phyloP scores from a whole-genome alignment of 2,329 filamentous ascomycete species.

The Claviceps africana region DNA sequence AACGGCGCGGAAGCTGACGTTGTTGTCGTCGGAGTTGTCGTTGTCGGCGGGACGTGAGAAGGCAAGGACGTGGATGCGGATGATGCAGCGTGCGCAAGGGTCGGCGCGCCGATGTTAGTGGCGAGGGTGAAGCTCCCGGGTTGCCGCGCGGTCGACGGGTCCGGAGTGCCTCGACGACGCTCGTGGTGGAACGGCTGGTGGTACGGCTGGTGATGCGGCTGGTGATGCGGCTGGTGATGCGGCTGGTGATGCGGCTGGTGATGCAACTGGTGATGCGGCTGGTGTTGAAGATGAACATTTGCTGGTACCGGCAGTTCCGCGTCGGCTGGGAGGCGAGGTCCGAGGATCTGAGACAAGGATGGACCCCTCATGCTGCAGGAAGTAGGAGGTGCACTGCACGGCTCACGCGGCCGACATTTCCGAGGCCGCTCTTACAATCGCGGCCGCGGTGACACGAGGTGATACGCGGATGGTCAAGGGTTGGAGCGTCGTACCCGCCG shows the following conservation, averaged over 20 bases:
- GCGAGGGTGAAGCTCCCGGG: background rate
- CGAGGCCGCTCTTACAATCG: background rate
- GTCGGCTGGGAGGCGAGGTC: slow-evolving; percentile 13
- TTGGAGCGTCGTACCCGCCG: too few species aligned
- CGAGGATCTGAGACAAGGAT: slow-evolving; percentile 19
- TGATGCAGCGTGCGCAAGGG: background rate
- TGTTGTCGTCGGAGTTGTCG: background rate
- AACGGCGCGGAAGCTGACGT: background rate
- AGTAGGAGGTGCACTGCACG: background rate
- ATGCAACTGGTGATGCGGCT: background rate
- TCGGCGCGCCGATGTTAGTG: background rate
- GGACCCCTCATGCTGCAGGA: slow-evolving; percentile 17
- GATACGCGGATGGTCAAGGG: background rate
- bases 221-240: background rate
- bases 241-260: background rate
- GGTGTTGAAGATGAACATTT: background rate
- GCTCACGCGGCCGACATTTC: background rate
- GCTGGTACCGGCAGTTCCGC: background rate
- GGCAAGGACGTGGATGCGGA: background rate
- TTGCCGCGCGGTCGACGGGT: background rate
- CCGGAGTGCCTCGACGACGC: background rate
- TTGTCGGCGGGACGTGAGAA: background rate
- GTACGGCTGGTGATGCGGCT: background rate
- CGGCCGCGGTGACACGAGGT: background rate
- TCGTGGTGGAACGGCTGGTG: too few species aligned